Conservation (phyloP, 345 rosid species). For the Syzygium aqueum region DNA sequence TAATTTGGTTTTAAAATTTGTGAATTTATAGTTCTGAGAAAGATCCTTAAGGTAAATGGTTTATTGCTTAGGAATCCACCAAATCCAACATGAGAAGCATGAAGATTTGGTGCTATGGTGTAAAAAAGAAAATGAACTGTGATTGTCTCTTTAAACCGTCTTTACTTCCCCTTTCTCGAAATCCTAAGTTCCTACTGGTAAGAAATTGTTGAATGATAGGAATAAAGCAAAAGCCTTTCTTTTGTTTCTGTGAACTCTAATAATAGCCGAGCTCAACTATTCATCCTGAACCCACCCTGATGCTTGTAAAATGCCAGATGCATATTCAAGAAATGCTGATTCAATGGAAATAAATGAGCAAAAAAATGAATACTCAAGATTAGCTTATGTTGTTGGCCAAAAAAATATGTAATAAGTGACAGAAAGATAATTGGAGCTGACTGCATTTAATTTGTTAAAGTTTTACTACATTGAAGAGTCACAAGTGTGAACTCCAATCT, state of each 20-base stretch:
- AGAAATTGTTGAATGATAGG: not conserved
- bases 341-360: not conserved
- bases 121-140: not conserved
- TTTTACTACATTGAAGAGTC: not conserved
- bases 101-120: not conserved
- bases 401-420: not conserved
- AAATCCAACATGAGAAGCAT: not conserved
- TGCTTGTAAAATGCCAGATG: not conserved
- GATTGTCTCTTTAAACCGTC: not conserved
- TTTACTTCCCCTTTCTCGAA: not conserved
- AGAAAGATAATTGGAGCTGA: not conserved
- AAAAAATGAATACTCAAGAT: not conserved
- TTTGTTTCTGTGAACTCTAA: not conserved
- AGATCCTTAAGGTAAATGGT: not conserved
- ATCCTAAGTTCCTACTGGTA: not conserved
- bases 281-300: not conserved
- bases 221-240: not conserved
- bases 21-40: not conserved
- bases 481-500: not conserved
- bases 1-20: not conserved
- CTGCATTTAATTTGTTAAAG: not conserved
- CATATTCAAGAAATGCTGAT: not conserved
- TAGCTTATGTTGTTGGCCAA: not conserved
- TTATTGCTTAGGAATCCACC: not conserved
- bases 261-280: not conserved